These are phyloP conservation scores for Tulasnella sp. DNA, from an alignment of 768 basidiomycete genomes.

Conservation along the genomic window DNA sequence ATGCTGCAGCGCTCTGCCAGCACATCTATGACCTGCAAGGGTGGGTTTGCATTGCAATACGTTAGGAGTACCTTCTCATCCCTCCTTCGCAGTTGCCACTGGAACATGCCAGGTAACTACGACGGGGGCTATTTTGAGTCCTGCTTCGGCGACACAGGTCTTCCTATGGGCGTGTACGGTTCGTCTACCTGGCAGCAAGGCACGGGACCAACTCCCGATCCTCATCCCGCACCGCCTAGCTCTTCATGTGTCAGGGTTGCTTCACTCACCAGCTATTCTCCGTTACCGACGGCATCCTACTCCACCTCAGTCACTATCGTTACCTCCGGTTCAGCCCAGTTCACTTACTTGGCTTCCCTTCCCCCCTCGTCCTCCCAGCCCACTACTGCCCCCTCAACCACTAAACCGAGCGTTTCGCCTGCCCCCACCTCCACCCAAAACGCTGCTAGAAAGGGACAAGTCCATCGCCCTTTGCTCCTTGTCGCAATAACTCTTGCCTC, in stretches of 20 bases:
- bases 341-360: background rate
- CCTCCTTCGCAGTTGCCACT: conserved; percentile 18
- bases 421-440: no score
- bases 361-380: background rate
- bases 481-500: no score
- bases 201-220: conserved; percentile 39
- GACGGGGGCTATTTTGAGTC: conserved; percentile 30
- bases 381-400: background rate
- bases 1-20: conserved; percentile 44
- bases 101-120: conserved; percentile 36
- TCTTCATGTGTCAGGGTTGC: conserved; percentile 20
- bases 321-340: background rate
- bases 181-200: conserved; percentile 57
- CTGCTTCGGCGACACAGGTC: conserved; percentile 26
- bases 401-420: no score
- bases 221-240: conserved; percentile 34
- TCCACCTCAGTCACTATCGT: background rate
- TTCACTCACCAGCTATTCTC: conserved; percentile 8
- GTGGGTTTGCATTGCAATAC: background rate
- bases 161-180: conserved; percentile 61
- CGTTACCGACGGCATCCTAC: background rate
- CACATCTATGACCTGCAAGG: conserved; percentile 37
- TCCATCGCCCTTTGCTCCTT: no score
- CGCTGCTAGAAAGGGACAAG: no score
- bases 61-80: background rate